phyloP scores from a whole-genome alignment of 148 eudicot genomes.

The Drosera capensis region DNA sequence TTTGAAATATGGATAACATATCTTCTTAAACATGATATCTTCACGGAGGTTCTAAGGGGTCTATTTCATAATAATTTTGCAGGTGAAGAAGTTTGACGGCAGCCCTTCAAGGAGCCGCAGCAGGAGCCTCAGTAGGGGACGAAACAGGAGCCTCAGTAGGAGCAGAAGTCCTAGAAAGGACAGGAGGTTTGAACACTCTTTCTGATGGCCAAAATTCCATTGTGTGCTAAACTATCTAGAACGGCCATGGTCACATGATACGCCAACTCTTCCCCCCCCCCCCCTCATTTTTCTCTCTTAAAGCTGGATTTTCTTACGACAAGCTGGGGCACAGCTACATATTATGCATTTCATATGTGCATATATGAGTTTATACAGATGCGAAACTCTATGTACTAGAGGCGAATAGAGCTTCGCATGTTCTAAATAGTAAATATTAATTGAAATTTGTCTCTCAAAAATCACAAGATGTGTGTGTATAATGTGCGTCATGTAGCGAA shows the following conservation, averaged over 20 bases:
- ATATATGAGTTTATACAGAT: too few relatives aligned
- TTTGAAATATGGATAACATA: neutral
- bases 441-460: too few relatives aligned
- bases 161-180: conserved; percentile 54
- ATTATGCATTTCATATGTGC: too few relatives aligned
- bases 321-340: conserved; percentile 29
- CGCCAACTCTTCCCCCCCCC: too few relatives aligned
- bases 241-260: too few relatives aligned
- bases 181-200: conserved; percentile 29
- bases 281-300: neutral
- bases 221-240: too few relatives aligned
- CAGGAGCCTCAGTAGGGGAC: conserved; percentile 10
- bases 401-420: too few relatives aligned
- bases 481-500: too few relatives aligned
- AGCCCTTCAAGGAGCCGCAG: conserved; percentile 63
- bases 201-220: neutral
- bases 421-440: too few relatives aligned
- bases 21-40: neutral
- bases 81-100: conserved; percentile 58
- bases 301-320: conserved; percentile 21
- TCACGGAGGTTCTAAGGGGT: neutral
- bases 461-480: too few relatives aligned
- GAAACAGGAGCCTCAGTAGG: conserved; percentile 30
- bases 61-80: neutral
- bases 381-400: too few relatives aligned